phyloP scores from a whole-genome alignment of 176 grass and related monocot species.

The Oryza coarctata region DNA sequence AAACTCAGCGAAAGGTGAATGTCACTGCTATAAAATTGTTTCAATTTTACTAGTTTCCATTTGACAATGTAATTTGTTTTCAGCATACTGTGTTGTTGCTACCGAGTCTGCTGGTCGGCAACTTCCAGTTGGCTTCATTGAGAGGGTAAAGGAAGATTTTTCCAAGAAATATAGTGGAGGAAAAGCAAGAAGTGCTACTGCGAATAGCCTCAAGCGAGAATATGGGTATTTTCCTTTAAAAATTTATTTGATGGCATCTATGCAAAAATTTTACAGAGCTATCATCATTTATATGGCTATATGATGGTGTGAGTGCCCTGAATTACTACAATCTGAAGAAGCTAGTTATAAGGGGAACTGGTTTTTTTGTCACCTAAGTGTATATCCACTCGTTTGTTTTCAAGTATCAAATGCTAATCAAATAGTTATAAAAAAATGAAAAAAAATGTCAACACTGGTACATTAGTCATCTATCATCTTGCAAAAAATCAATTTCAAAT shows the following conservation, averaged over 20 bases:
- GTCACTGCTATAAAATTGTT: background rate
- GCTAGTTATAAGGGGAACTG: too few species aligned
- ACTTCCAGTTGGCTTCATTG: constrained; percentile 67
- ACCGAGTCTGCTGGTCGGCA: constrained; percentile 70
- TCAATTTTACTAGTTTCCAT: background rate
- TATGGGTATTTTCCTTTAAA: constrained; percentile 56
- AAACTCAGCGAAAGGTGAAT: background rate
- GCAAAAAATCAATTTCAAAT: too few species aligned
- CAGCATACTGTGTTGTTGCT: constrained; percentile 89
- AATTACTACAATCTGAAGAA: background rate
- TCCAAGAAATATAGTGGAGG: constrained; percentile 76
- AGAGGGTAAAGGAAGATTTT: constrained; percentile 89
- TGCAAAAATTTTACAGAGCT: background rate
- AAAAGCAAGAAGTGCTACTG: constrained; percentile 65
- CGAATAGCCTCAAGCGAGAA: constrained; percentile 75
- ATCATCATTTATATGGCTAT: background rate
- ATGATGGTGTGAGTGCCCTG: background rate
- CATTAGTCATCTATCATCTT: too few species aligned
- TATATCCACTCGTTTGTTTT: too few species aligned
- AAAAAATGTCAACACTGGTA: too few species aligned
- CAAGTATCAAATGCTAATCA: too few species aligned
- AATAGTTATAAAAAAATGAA: too few species aligned
- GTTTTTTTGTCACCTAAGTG: too few species aligned
- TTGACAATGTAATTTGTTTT: constrained; percentile 4
- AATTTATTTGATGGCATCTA: background rate